phyloP scores from a whole-genome alignment of 257 asterid genomes.

The Eustoma russellianum region DNA sequence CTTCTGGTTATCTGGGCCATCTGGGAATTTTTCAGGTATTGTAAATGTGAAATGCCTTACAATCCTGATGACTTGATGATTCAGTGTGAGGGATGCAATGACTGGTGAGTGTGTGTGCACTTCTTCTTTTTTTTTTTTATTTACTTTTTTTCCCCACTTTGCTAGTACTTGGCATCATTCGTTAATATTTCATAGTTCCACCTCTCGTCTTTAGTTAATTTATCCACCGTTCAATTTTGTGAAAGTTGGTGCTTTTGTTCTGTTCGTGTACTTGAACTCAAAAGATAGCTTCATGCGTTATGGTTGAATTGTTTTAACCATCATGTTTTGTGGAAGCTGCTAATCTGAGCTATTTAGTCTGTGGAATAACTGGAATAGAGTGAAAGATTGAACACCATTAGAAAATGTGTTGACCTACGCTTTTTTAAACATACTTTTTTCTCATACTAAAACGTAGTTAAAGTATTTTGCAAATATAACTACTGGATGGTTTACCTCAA shows the following conservation, averaged over 20 bases:
- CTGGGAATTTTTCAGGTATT: conserved; percentile 43
- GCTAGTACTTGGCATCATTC: conserved; percentile 8
- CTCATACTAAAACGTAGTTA: no score
- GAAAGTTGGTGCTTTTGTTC: background rate
- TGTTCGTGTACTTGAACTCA: background rate
- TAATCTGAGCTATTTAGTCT: no score
- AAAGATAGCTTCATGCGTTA: no score
- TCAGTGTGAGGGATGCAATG: conserved; percentile 88
- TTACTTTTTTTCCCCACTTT: background rate
- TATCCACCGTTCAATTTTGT: background rate
- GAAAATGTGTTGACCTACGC: no score
- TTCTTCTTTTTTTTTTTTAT: no score
- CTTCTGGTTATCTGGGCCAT: background rate
- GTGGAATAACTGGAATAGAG: background rate
- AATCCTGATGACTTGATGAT: conserved; percentile 97
- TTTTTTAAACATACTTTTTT: no score
- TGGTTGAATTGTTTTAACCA: no score
- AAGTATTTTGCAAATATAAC: no score
- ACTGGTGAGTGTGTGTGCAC: conserved; percentile 51
- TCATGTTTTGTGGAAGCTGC: no score
- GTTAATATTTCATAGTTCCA: background rate
- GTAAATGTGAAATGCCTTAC: conserved; percentile 97
- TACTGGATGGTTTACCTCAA: background rate
- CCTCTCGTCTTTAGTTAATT: background rate
- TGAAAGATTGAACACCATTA: background rate